Conservation (phyloP, 768 basidiomycete species). For the Russula lepida region DNA sequence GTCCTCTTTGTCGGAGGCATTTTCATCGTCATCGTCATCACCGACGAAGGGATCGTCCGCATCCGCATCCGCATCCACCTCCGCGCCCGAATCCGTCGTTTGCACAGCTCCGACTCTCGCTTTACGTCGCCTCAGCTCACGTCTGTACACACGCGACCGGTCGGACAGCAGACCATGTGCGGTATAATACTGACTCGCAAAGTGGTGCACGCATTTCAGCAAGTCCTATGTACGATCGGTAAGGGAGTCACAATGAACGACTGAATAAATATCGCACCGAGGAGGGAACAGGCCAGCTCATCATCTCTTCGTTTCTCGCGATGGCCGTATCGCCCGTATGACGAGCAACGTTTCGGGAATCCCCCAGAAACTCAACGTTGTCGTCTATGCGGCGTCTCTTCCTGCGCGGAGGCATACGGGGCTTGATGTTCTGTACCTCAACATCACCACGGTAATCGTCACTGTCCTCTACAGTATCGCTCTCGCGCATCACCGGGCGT, state of each 20-base stretch:
- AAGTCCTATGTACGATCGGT: constrained; percentile 35
- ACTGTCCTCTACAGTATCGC: constrained; percentile 13
- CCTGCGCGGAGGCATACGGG: not conserved
- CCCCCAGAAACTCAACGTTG: constrained; percentile 13
- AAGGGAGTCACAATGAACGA: not conserved
- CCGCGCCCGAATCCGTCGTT: constrained; percentile 3
- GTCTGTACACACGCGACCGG: constrained; percentile 39
- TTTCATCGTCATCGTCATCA: not conserved
- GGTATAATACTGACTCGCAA: constrained; percentile 48
- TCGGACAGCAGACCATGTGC: constrained; percentile 54
- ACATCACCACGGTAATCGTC: constrained; percentile 14
- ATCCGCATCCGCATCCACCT: constrained; percentile 16
- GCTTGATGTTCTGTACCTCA: constrained; percentile 9
- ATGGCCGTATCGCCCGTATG: not conserved
- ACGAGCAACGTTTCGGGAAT: not conserved
- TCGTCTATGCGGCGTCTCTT: constrained; percentile 8
- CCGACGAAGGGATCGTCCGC: constrained; percentile 19
- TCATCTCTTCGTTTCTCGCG: not conserved
- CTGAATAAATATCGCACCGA: constrained; percentile 35
- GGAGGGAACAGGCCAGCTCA: constrained; percentile 33
- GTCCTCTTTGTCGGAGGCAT: constrained; percentile 14
- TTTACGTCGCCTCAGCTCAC: constrained; percentile 32
- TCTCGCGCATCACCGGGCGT: constrained; percentile 21
- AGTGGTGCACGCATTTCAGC: constrained; percentile 44
- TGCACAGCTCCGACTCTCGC: constrained; percentile 3